phyloP scores from a whole-genome alignment of 2,329 filamentous ascomycete genomes.

The Neofusicoccum cordaticola region DNA sequence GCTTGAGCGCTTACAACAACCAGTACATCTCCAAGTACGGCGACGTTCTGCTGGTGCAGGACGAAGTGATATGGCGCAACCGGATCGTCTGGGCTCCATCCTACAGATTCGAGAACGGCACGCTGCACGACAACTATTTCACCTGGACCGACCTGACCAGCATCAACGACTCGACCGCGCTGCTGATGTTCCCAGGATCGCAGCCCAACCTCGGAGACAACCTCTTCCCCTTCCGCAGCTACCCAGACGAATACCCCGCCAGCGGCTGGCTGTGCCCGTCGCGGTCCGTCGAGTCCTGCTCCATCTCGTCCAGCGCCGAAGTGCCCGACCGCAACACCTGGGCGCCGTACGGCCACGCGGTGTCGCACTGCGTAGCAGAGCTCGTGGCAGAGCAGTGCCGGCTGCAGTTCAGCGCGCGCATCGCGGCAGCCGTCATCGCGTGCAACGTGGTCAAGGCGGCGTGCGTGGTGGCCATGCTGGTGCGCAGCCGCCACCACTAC shows the following conservation, averaged over 20 bases:
- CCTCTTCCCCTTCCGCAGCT: not conserved
- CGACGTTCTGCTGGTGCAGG: not conserved
- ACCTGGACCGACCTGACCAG: not conserved
- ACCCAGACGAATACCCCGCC: not conserved
- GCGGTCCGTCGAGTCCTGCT: not conserved
- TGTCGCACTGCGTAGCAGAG: constrained; percentile 22
- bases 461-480: constrained; percentile 22
- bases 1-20: not conserved
- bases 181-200: not conserved
- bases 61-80: not conserved
- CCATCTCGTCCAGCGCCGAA: not conserved
- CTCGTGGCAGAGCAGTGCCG: constrained; percentile 20
- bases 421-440: constrained; percentile 21
- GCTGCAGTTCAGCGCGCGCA: constrained; percentile 21
- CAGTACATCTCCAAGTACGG: not conserved
- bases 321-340: constrained; percentile 13
- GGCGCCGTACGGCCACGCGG: constrained; percentile 21
- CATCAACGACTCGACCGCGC: not conserved
- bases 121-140: not conserved
- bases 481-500: constrained; percentile 1
- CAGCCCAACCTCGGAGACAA: not conserved
- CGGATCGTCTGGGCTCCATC: not conserved
- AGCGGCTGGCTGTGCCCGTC: constrained; percentile 13
- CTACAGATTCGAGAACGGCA: not conserved
- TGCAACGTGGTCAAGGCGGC: constrained; percentile 25